phyloP scores from a whole-genome alignment of 116 monocot genomes.

The Zostera marina region DNA sequence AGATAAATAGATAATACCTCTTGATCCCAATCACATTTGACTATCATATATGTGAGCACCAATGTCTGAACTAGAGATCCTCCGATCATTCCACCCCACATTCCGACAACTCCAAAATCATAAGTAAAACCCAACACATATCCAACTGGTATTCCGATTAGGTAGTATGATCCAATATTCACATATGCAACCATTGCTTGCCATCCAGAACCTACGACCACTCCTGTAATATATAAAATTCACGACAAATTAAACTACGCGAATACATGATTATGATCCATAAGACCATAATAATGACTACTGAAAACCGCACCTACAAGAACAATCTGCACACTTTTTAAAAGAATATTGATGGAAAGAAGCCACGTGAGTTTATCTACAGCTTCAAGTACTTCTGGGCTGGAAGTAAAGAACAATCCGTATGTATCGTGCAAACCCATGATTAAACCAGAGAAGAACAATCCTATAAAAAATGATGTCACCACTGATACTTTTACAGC shows the following conservation, averaged over 20 bases:
- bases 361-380: slow-evolving; percentile 27
- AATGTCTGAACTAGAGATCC: slow-evolving; percentile 33
- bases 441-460: slow-evolving; percentile 37
- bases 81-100: slow-evolving; percentile 41
- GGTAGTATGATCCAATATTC: slow-evolving; percentile 37
- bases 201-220: slow-evolving; percentile 77
- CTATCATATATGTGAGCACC: slow-evolving; percentile 21
- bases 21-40: slow-evolving; percentile 32
- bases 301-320: slow-evolving; percentile 11
- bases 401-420: slow-evolving; percentile 38
- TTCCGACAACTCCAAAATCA: slow-evolving; percentile 37
- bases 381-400: slow-evolving; percentile 21
- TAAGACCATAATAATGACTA: neutral
- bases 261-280: neutral
- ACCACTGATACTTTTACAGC: slow-evolving; percentile 35
- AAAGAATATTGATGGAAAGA: slow-evolving; percentile 37
- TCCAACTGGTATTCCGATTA: slow-evolving; percentile 36
- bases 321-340: slow-evolving; percentile 13
- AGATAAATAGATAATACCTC: slow-evolving; percentile 18
- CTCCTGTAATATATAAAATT: slow-evolving; percentile 22
- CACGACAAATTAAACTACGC: neutral
- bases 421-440: slow-evolving; percentile 33
- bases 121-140: slow-evolving; percentile 39
- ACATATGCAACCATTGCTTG: slow-evolving; percentile 54
- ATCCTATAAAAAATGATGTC: slow-evolving; percentile 29